These are phyloP conservation scores for Verticillium isaacii DNA, from an alignment of 2,329 filamentous ascomycete species.

Conservation along the genomic window DNA sequence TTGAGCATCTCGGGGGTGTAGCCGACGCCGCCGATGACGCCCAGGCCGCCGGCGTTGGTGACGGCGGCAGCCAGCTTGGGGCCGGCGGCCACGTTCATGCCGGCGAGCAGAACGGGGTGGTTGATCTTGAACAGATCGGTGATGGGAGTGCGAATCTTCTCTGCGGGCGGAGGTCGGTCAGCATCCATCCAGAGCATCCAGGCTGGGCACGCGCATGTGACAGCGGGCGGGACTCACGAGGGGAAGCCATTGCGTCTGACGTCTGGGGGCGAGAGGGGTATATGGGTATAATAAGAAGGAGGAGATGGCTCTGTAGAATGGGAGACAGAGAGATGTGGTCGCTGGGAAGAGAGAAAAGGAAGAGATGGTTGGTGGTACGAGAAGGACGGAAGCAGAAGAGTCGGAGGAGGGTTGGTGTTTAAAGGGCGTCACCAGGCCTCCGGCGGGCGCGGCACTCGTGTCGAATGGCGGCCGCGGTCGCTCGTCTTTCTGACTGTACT, in stretches of 20 bases:
- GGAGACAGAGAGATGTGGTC: neutral
- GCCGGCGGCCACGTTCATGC: slow-evolving; percentile 98
- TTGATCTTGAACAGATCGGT: slow-evolving; percentile 98
- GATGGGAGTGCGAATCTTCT: slow-evolving; percentile 83
- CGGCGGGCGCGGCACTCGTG: slow-evolving; percentile 3
- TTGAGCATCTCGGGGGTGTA: slow-evolving; percentile 97
- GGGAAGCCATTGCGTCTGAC: slow-evolving; percentile 62
- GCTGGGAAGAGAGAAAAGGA: slow-evolving; percentile 4
- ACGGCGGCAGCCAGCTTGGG: slow-evolving; percentile 95
- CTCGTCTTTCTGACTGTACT: neutral
- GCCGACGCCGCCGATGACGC: slow-evolving; percentile 91
- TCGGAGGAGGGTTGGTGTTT: slow-evolving; percentile 2
- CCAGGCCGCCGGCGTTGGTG: slow-evolving; percentile 92
- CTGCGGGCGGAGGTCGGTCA: slow-evolving; percentile 34
- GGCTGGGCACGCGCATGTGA: slow-evolving; percentile 7
- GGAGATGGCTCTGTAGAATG: slow-evolving; percentile 2
- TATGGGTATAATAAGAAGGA: slow-evolving; percentile 12
- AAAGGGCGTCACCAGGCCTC: slow-evolving; percentile 5
- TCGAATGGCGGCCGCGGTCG: slow-evolving; percentile 6
- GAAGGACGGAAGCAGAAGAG: neutral
- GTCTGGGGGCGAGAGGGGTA: slow-evolving; percentile 4
- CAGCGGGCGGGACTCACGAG: slow-evolving; percentile 55
- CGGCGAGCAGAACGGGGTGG: slow-evolving; percentile 90
- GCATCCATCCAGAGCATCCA: neutral
- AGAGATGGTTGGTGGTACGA: neutral